Evolutionary conservation across 164 flowering plant species (phyloP).

Genomic region (Macadamia tetraphylla): DNA sequence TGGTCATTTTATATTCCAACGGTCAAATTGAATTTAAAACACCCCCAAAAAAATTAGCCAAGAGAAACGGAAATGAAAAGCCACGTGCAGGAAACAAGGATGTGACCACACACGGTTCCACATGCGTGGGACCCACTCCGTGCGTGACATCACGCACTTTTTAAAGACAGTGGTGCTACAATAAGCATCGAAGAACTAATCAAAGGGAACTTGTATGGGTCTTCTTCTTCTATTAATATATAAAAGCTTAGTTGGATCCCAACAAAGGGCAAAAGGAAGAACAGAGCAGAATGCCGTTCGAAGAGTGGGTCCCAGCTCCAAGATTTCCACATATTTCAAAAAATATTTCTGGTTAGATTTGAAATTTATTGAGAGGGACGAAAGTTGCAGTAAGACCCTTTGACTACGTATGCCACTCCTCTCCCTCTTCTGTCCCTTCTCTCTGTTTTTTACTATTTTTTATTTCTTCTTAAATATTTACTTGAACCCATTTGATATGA

Average conservation of each 20-base stretch:
- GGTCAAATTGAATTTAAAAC: background rate
- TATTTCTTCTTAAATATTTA: conserved; percentile 2
- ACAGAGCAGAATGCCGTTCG: conserved; percentile 6
- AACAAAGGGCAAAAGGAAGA: too few species aligned
- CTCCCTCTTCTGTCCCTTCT: background rate
- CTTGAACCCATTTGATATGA: background rate
- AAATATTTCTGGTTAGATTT: conserved; percentile 10
- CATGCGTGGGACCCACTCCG: too few species aligned
- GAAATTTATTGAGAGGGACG: conserved; percentile 34
- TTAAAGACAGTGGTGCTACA: too few species aligned
- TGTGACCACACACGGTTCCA: too few species aligned
- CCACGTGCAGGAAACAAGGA: too few species aligned
- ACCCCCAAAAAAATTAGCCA: too few species aligned
- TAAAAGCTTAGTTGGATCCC: too few species aligned
- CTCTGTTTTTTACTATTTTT: conserved; percentile 8
- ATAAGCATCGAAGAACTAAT: too few species aligned
- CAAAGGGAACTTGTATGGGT: too few species aligned
- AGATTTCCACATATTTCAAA: conserved; percentile 8
- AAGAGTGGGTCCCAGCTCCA: conserved; percentile 3
- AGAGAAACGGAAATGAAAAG: too few species aligned
- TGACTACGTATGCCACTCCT: conserved; percentile 13
- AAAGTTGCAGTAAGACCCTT: conserved; percentile 14
- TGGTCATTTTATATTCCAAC: background rate
- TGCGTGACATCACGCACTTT: too few species aligned
- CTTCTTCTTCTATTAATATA: too few species aligned